phyloP scores from a whole-genome alignment of 2,329 filamentous ascomycete species.

The Ceratocystis huliohia region DNA sequence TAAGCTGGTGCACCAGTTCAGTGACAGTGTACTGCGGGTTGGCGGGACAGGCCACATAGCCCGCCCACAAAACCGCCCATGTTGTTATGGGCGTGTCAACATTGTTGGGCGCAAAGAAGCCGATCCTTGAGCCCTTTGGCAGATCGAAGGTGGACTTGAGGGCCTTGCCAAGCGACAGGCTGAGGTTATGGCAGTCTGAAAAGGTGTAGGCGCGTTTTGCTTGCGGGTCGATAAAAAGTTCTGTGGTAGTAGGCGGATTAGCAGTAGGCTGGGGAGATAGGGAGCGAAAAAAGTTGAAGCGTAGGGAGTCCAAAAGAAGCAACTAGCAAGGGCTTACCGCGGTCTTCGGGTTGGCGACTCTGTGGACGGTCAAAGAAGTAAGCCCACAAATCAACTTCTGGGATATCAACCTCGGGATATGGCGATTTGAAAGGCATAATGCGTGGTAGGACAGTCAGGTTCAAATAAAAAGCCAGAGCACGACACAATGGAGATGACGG shows the following conservation, averaged over 20 bases:
- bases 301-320: background rate
- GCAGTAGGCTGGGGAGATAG: background rate
- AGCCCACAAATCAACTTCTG: slow-evolving; percentile 63
- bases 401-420: slow-evolving; percentile 54
- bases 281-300: background rate
- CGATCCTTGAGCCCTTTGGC: slow-evolving; percentile 72
- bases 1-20: slow-evolving; percentile 74
- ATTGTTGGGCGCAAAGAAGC: slow-evolving; percentile 71
- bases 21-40: slow-evolving; percentile 78
- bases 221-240: slow-evolving; percentile 64
- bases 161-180: slow-evolving; percentile 67
- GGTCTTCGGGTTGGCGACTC: slow-evolving; percentile 54
- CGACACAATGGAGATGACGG: background rate
- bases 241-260: slow-evolving; percentile 33
- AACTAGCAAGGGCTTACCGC: slow-evolving; percentile 40
- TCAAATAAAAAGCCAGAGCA: background rate
- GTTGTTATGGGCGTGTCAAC: slow-evolving; percentile 69
- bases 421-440: slow-evolving; percentile 59
- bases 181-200: slow-evolving; percentile 49
- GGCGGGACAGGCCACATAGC: slow-evolving; percentile 68
- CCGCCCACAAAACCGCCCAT: slow-evolving; percentile 73
- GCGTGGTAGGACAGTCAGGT: background rate
- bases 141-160: slow-evolving; percentile 63
- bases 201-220: slow-evolving; percentile 59
- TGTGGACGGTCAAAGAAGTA: slow-evolving; percentile 62